Base-by-base conservation (phyloP, 768 basidiomycete genomes). In the Paxillus ammoniavirescens region DNA sequence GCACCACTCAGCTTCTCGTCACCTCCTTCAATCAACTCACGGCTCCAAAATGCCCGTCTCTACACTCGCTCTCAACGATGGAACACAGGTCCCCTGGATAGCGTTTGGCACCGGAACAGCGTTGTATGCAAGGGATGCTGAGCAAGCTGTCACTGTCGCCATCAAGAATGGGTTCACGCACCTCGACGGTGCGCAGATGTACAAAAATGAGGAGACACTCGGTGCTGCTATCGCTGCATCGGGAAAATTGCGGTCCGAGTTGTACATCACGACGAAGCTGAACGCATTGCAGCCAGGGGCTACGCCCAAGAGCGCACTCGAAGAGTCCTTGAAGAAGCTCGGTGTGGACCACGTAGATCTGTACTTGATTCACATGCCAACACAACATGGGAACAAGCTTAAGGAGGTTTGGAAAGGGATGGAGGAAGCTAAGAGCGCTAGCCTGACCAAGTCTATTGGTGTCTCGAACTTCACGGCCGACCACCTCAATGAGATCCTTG, bases 191-290 rank as follows among this genome's bases (percentile, higher is more conserved):
- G 84, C 84, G 3, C 83, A 85, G 62, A 48, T 69, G 47, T 87
- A 87, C 65, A 52, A 52, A 8, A 87, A 87, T 55, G 84, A 86
- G 62, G 73, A 74, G 1, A 72, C 72, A 1, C 70, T 84, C 15
- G 83, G 81, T 0, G 72, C 65, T 13, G 83, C 79, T 9, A 75
- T 86, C 57, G 71, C 69, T 47, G 73, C 71, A 3, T 77, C 81
- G 3, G 76, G 77, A 23, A 81, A 77, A 59, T 64, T 78, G 8
- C 80, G 82, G 17, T 76, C 76, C 0, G 76, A 79, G 47, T 65
- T 89, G 9, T 89, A 77, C 67, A 75, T 89, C 59, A 82, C 83
- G 38, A 86, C 84, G 18, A 85, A 87, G 58, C 69, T 86, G 42
- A 47, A 4, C 36, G 7, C 26, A 6, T 48, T 73, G 43, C 59